Base-by-base conservation (phyloP, 108 stramenopile species). In the Pseudonitzschia pungens region DNA sequence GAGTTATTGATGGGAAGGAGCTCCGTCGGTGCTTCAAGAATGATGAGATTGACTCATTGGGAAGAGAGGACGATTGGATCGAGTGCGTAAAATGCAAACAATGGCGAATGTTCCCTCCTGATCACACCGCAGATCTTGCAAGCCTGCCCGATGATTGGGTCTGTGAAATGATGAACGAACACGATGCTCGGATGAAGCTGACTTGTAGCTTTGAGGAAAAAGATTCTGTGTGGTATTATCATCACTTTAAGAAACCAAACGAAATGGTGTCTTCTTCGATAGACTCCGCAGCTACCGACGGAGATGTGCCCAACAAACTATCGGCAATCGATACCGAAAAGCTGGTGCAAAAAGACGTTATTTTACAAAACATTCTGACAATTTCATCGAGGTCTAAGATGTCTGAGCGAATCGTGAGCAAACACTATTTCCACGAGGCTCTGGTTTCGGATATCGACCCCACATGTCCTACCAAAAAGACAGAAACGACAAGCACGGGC, bases 1-100 rank as follows among this genome's bases (percentile, higher is more conserved):
- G 86, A 1, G 79, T 93, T 6, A 72, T 93, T 57, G 92, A 93
- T 42, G 79, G 82, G 32, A 83, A 84, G 32, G 64, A 80, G 48
- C 73, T 87, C 14, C 81, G 79, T 16, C 67, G 89, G 48, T 64
- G 57, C 29, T 93, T 90, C 70, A 78, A 86, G 0, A 67, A 66
- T 27, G 56, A 70, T 43, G 92, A 93, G 50, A 43, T 90, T 58
- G 83, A 79, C 58, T 74, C 86, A 24, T 73, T 88, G 7, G 66
- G 65, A 42, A 56, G 69, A 15, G 78, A 71, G n/a, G 80, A 89
- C 62, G 82, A 52, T 15, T 90, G 89, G 92, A 85, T 68, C 1
- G 66, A 77, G 44, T 86, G 79, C 65, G 73, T 74, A 48, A 67
- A 45, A 26, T 90, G 89, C 65, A 64, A 78, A 9, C 76, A 89